These are phyloP conservation scores for Amauroascus verrucosus DNA, from an alignment of 2,329 filamentous ascomycete genomes.

Conservation along the genomic window DNA sequence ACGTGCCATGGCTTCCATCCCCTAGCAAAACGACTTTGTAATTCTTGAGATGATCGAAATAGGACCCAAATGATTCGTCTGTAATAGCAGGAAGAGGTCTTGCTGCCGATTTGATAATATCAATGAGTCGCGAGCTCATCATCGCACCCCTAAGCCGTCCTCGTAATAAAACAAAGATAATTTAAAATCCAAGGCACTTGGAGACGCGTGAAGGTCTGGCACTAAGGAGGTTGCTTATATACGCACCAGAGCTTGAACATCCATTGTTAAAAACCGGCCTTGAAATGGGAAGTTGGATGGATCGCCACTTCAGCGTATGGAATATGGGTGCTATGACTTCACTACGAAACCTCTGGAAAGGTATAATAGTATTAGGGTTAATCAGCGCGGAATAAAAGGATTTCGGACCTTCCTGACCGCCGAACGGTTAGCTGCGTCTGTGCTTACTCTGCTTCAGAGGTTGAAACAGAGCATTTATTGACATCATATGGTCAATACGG, in stretches of 20 bases:
- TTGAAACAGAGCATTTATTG: too few relatives aligned
- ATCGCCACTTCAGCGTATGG: neutral
- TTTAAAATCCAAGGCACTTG: too few relatives aligned
- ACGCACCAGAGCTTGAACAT: too few relatives aligned
- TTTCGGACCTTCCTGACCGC: too few relatives aligned
- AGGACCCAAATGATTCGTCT: constrained; percentile 30
- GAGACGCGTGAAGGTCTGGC: neutral
- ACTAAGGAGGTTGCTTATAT: neutral
- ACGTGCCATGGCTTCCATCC: constrained; percentile 45
- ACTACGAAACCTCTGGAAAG: neutral
- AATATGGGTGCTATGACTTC: constrained; percentile 3
- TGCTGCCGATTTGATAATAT: constrained; percentile 28
- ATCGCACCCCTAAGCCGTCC: neutral
- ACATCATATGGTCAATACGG: too few relatives aligned
- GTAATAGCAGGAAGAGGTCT: constrained; percentile 30
- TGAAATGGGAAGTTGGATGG: neutral
- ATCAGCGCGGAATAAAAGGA: too few relatives aligned
- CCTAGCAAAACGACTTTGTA: constrained; percentile 38
- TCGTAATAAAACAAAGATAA: neutral
- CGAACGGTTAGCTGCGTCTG: too few relatives aligned
- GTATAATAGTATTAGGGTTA: too few relatives aligned
- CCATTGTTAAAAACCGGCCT: neutral
- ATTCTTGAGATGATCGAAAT: constrained; percentile 34
- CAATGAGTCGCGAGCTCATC: constrained; percentile 24
- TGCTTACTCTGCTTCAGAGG: too few relatives aligned